These are phyloP conservation scores for Phytophthora syringae DNA, from an alignment of 352 stramenopile genomes.

Conservation along the genomic window DNA sequence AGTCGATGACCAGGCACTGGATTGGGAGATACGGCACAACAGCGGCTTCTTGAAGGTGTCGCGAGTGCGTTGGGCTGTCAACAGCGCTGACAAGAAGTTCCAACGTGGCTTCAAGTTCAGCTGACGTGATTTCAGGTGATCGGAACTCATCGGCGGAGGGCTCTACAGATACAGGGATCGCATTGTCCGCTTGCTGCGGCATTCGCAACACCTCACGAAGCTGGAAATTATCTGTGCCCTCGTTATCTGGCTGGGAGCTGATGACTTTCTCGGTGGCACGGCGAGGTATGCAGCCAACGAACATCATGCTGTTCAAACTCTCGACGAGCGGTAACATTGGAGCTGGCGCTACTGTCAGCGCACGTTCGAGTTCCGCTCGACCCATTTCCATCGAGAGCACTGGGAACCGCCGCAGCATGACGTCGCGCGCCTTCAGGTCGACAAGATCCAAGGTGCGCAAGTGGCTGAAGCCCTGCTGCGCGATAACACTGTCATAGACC, in stretches of 20 bases:
- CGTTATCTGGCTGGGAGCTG: not conserved
- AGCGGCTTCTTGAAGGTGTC: not conserved
- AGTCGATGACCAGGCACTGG: slow-evolving; percentile 42
- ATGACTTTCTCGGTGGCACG: slow-evolving; percentile 28
- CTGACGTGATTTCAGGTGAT: not conserved
- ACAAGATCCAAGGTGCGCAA: slow-evolving; percentile 57
- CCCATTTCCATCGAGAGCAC: slow-evolving; percentile 50
- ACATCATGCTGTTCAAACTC: slow-evolving; percentile 42
- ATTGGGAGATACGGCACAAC: not conserved
- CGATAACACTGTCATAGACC: slow-evolving; percentile 68
- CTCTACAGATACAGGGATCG: not conserved
- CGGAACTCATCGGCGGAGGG: not conserved
- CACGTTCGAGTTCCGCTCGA: slow-evolving; percentile 27
- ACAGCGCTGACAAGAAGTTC: slow-evolving; percentile 2
- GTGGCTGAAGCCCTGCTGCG: slow-evolving; percentile 61
- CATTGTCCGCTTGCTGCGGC: not conserved
- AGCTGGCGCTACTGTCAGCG: slow-evolving; percentile 28
- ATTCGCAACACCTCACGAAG: slow-evolving; percentile 12
- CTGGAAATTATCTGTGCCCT: not conserved
- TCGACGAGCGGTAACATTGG: slow-evolving; percentile 53
- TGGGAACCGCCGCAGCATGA: slow-evolving; percentile 56
- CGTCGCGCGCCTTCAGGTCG: slow-evolving; percentile 53
- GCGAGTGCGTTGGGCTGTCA: too few species aligned
- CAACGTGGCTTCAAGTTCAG: slow-evolving; percentile 7
- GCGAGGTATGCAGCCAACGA: slow-evolving; percentile 53